phyloP scores from a whole-genome alignment of 202 grass and related monocot genomes.

The Musa balbisiana region DNA sequence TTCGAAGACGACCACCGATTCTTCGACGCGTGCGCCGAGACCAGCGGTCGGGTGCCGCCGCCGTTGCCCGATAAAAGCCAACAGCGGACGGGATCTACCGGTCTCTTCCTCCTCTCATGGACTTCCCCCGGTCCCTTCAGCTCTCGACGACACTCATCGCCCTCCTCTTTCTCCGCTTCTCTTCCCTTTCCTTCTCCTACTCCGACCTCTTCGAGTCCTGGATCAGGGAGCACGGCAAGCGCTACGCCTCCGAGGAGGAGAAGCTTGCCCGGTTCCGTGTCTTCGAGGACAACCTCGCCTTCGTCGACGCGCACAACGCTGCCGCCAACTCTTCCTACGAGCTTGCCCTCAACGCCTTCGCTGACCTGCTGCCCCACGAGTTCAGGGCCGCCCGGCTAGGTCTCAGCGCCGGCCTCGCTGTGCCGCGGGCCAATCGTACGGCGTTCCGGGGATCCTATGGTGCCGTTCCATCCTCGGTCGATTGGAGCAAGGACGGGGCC shows the following conservation, averaged over 20 bases:
- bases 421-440: conserved; percentile 5
- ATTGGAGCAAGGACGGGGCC: conserved; percentile 77
- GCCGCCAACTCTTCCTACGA: conserved; percentile 33
- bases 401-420: conserved; percentile 23
- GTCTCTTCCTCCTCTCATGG: not conserved
- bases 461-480: conserved; percentile 45
- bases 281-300: conserved; percentile 77
- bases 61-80: not conserved
- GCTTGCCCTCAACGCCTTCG: conserved; percentile 72
- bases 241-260: conserved; percentile 62
- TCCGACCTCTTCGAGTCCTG: conserved; percentile 69
- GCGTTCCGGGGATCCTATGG: conserved; percentile 20
- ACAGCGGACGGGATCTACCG: too few species aligned
- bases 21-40: not conserved
- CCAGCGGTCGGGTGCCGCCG: not conserved
- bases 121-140: not conserved
- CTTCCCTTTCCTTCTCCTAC: conserved; percentile 17
- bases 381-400: conserved; percentile 65
- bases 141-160: not conserved
- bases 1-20: too few species aligned
- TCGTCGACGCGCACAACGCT: conserved; percentile 58
- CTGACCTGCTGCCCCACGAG: conserved; percentile 67
- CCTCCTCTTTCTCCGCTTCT: conserved; percentile 7
- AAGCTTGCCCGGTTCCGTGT: conserved; percentile 53
- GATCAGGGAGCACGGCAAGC: conserved; percentile 60